Percentiles rank a stretch among this genome's conserved stretches.
These are phyloP conservation scores for Viola pubescens DNA, from an alignment of 441 rosid genomes.

Conservation along the genomic window DNA sequence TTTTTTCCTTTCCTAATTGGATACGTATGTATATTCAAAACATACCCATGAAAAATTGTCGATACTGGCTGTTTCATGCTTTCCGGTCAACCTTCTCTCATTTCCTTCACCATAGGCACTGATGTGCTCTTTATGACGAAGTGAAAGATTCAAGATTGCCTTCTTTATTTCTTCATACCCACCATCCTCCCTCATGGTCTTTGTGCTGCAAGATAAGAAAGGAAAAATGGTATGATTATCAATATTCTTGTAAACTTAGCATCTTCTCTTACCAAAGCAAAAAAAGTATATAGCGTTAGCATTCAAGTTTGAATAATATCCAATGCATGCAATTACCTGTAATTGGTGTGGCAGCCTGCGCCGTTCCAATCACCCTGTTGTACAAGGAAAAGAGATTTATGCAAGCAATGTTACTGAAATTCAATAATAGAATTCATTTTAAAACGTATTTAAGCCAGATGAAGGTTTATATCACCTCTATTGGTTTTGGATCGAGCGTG, in stretches of 20 bases:
- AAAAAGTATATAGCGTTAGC: neutral
- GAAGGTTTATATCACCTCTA: slow-evolving; percentile 38
- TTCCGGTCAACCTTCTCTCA: slow-evolving; percentile 93
- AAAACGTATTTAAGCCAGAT: neutral
- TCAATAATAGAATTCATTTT: neutral
- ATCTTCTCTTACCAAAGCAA: neutral
- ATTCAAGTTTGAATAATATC: neutral
- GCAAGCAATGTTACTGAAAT: neutral
- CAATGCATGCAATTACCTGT: slow-evolving; percentile 35
- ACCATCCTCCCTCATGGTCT: slow-evolving; percentile 92
- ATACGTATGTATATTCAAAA: neutral
- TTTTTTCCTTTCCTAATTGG: neutral
- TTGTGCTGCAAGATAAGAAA: slow-evolving; percentile 44
- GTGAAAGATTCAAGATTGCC: slow-evolving; percentile 83
- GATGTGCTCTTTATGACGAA: slow-evolving; percentile 83
- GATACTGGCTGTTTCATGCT: slow-evolving; percentile 94
- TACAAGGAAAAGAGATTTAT: slow-evolving; percentile 5
- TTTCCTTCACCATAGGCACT: slow-evolving; percentile 98
- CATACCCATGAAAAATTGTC: slow-evolving; percentile 90
- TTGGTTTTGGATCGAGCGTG: slow-evolving; percentile 89
- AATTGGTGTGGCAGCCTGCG: slow-evolving; percentile 98
- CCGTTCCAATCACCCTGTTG: slow-evolving; percentile 97
- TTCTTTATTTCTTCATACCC: slow-evolving; percentile 84
- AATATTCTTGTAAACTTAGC: neutral
- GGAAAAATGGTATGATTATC: neutral